Base-by-base conservation (phyloP, 331 rosid genomes). In the Acacia concinna region DNA sequence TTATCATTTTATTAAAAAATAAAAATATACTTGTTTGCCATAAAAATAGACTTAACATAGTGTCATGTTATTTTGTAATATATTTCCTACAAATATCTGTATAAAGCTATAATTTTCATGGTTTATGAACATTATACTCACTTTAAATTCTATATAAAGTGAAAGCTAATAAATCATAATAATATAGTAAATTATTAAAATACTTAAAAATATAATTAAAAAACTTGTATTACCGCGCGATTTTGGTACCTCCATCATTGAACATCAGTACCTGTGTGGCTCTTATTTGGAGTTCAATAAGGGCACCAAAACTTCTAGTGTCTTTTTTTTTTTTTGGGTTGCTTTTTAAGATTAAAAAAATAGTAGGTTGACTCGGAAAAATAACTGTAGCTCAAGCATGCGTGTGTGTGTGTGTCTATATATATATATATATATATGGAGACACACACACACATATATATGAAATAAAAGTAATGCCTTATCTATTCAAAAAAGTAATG, bases 171-270 rank as follows among this genome's bases (percentile, higher is more conserved):
- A 4, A 47, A 1, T 17, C 7, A 47, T 17, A 17, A 47, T 47
- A 17, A 6, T 18, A 1, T 20, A 20, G 57, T 49, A 49, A 20
- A 49, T 49, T 20, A 49, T 49, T 49, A 49, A 5, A 49, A 2
- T 6, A 5, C 57, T 18, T 18, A 49, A 20, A 20, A 49, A 20
- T 18, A 0, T 18, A 20, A 52, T 23, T 56, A 52, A 57, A 57
- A 57, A 57, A 57, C 4, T 18, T 18, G 25, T 10, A 57, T 23
- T 57, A 18, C 74, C 79, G n/a, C n/a, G n/a, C n/a, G 47, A 49
- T 44, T 79, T 82, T 77, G 11, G 62, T 70, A 34, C 84, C 76
- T 82, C 65, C 79, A 79, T 81, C 71, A 76, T 85, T 88, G 77
- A 81, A 40, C 75, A 74, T 67, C 32, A 5, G 73, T 37, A 6